Evolutionary conservation across 371 early-diverging fungal genomes (phyloP).

Genomic region (Haplosporangium sp.): DNA sequence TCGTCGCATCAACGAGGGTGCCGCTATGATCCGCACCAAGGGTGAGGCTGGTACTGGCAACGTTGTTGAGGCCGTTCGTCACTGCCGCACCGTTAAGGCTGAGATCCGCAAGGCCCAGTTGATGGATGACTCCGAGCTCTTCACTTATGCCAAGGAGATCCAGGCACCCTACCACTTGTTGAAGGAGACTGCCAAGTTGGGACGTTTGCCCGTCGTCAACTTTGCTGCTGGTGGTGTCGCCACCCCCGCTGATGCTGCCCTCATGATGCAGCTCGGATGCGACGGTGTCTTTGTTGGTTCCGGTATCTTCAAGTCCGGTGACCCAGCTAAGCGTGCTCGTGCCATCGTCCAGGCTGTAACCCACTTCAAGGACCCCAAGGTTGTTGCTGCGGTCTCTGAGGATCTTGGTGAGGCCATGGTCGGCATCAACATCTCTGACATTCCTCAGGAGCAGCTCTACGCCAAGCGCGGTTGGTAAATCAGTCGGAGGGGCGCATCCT

Average conservation of each 20-base stretch:
- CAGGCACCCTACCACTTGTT: slow-evolving; percentile 91
- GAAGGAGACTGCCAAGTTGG: slow-evolving; percentile 88
- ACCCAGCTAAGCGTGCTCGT: slow-evolving; percentile 95
- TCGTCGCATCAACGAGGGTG: slow-evolving; percentile 96
- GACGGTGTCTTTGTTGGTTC: slow-evolving; percentile 96
- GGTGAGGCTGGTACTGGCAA: slow-evolving; percentile 98
- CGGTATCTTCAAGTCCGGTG: slow-evolving; percentile 93
- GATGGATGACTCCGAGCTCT: slow-evolving; percentile 81
- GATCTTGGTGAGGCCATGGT: slow-evolving; percentile 98
- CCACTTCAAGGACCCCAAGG: slow-evolving; percentile 90
- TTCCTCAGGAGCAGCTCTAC: slow-evolving; percentile 76
- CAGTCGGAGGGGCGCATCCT: slow-evolving; percentile 15
- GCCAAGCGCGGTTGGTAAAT: slow-evolving; percentile 84
- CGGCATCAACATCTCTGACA: slow-evolving; percentile 86
- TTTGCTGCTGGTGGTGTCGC: slow-evolving; percentile 98
- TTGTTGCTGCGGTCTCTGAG: slow-evolving; percentile 91
- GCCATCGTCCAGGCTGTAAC: slow-evolving; percentile 97
- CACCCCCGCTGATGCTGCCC: slow-evolving; percentile 96
- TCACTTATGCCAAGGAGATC: slow-evolving; percentile 93
- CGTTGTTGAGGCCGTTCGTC: slow-evolving; percentile 96
- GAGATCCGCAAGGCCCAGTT: slow-evolving; percentile 85
- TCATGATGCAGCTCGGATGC: slow-evolving; percentile 97
- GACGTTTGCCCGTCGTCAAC: slow-evolving; percentile 96
- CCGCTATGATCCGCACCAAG: slow-evolving; percentile 98
- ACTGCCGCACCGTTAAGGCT: slow-evolving; percentile 86